Percentiles rank a stretch among this genome's conserved stretches.
phyloP scores from a whole-genome alignment of 2,329 filamentous ascomycete species.

The Botrytis byssoidea region DNA sequence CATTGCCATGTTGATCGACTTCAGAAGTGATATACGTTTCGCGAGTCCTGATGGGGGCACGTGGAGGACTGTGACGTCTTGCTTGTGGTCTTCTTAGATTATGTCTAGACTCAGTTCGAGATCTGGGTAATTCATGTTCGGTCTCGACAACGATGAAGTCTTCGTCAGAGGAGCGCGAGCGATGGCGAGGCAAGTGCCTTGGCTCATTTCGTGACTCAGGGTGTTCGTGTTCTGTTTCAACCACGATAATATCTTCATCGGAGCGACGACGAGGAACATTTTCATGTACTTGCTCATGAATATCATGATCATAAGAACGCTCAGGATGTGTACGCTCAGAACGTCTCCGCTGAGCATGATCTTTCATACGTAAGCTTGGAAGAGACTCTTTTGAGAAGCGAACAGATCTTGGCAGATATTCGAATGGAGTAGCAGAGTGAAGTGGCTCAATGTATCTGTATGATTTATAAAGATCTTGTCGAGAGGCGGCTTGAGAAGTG shows the following conservation, averaged over 20 bases:
- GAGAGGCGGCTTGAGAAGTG: not conserved
- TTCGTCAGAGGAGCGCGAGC: not conserved
- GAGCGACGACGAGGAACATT: not conserved
- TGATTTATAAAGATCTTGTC: not conserved
- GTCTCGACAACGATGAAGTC: not conserved
- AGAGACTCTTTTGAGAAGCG: slow-evolving; percentile 1
- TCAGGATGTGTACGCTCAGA: not conserved
- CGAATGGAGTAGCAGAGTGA: not conserved
- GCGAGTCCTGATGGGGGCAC: not conserved
- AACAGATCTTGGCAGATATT: not conserved
- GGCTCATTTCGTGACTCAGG: not conserved
- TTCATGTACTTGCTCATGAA: not conserved
- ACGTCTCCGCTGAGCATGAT: slow-evolving; percentile 5
- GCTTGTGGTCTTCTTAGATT: not conserved
- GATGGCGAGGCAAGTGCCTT: not conserved
- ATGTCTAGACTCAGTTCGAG: not conserved
- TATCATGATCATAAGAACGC: not conserved
- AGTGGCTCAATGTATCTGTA: slow-evolving; percentile 7
- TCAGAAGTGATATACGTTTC: slow-evolving; percentile 2
- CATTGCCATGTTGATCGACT: slow-evolving; percentile 6
- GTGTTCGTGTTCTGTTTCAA: not conserved
- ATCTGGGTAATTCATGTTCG: not conserved
- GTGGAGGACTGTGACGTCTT: not conserved
- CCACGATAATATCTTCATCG: not conserved
- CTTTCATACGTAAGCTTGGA: not conserved